phyloP scores from a whole-genome alignment of 129 eudicot genomes.

The Centrapalus pauciflorus region DNA sequence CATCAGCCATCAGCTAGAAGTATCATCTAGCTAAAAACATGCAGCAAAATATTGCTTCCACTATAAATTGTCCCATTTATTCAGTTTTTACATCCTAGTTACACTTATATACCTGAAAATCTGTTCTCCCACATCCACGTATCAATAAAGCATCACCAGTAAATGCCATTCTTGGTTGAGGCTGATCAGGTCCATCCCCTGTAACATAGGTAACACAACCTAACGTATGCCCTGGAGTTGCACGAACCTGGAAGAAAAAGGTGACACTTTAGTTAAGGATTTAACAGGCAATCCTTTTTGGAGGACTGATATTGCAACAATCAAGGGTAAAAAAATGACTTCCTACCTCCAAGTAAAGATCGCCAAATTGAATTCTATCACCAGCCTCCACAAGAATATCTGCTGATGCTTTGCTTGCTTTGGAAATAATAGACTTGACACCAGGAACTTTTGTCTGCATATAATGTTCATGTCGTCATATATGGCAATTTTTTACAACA shows the following conservation, averaged over 20 bases:
- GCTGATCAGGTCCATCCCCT: slow-evolving; percentile 80
- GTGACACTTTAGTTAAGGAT: not conserved
- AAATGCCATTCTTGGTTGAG: slow-evolving; percentile 90
- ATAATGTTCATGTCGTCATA: slow-evolving; percentile 1
- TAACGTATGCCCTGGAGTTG: slow-evolving; percentile 92
- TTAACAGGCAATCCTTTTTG: not conserved
- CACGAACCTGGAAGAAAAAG: slow-evolving; percentile 60
- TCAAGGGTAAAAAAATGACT: not conserved
- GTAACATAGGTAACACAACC: slow-evolving; percentile 97
- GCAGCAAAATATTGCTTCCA: not conserved
- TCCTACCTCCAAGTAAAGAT: slow-evolving; percentile 78
- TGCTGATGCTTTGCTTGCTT: slow-evolving; percentile 88
- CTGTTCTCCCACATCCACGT: slow-evolving; percentile 98
- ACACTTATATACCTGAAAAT: slow-evolving; percentile 68
- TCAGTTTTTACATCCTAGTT: not conserved
- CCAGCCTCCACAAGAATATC: slow-evolving; percentile 84
- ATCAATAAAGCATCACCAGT: slow-evolving; percentile 91
- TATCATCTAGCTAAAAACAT: not conserved
- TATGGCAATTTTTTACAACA: not conserved
- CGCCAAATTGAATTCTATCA: slow-evolving; percentile 72
- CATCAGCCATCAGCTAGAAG: not conserved
- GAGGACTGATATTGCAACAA: not conserved
- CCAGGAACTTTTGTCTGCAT: slow-evolving; percentile 81
- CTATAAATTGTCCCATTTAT: not conserved
- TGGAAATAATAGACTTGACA: slow-evolving; percentile 80